phyloP scores from a whole-genome alignment of 2,329 filamentous ascomycete genomes.

The Nemania sp. region DNA sequence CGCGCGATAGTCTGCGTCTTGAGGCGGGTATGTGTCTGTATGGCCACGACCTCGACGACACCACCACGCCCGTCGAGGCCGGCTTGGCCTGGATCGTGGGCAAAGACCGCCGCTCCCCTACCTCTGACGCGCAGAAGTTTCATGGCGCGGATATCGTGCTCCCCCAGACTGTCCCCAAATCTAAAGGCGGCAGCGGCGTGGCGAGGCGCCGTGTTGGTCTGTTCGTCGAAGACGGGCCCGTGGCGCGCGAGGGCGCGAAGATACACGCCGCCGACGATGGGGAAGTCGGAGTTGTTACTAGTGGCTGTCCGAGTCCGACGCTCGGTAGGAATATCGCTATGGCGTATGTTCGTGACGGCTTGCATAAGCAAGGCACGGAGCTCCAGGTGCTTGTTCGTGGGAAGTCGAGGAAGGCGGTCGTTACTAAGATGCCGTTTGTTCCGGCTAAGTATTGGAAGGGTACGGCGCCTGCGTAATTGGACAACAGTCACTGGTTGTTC shows the following conservation, averaged over 20 bases:
- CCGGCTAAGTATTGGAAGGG: constrained; percentile 73
- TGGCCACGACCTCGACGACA: constrained; percentile 92
- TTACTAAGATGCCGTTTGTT: constrained; percentile 89
- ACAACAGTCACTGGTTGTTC: too few species aligned
- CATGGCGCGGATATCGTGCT: constrained; percentile 81
- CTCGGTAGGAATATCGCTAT: constrained; percentile 92
- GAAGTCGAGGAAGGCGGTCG: constrained; percentile 71
- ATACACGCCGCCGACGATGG: constrained; percentile 64
- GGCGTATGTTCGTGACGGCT: constrained; percentile 82
- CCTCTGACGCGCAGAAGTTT: constrained; percentile 64
- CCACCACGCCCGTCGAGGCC: constrained; percentile 62
- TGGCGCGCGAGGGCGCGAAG: constrained; percentile 83
- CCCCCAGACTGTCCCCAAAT: constrained; percentile 72
- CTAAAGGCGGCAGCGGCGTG: constrained; percentile 72
- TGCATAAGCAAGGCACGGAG: constrained; percentile 84
- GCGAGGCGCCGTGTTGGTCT: constrained; percentile 77
- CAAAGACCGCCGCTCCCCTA: constrained; percentile 65
- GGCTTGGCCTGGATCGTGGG: constrained; percentile 77
- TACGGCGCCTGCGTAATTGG: constrained; percentile 26
- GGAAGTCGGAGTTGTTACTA: constrained; percentile 78
- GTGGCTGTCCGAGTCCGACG: constrained; percentile 85
- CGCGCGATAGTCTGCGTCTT: constrained; percentile 86
- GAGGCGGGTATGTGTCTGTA: constrained; percentile 99
- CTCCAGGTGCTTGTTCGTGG: constrained; percentile 77
- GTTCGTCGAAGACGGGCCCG: constrained; percentile 81